Evolutionary conservation across 257 asterid genomes (phyloP), one percentile per base, ranked within the genome.

Genomic region (Mitragyna speciosa): DNA sequence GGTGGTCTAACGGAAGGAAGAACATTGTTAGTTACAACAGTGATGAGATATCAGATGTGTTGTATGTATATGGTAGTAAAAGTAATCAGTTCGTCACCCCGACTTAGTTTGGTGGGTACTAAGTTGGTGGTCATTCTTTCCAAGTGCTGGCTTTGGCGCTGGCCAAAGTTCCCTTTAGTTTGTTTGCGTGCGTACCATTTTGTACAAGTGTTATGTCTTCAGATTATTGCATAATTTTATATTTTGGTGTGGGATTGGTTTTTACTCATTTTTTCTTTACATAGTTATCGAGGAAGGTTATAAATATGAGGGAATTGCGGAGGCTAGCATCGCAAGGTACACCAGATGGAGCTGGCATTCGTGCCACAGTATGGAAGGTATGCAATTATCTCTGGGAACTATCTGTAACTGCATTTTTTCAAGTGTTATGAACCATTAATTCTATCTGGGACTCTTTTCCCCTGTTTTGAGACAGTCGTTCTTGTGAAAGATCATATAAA

Each of bases 311-410:
- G 59, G 98, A 92, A 85, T 83, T 95, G 69, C 84, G 98, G 87
- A 93, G 85, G 88, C 85, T 95, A 63, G 94, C 97, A 78, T 90
- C 94, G 15, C 98, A 91, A 84, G 97, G 99, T 73, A 76, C 92
- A 82, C 97, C 98, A 7, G 98, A 93, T 79, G 98, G 92, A 83
- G 91, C 90, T 85, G 97, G 98, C 74, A 87, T 93, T 81, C 99
- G 98, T 30, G 87, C 99, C 63, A 87, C 87, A 2, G 97, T 91
- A 70, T 95, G 99, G 98, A 93, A 95, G 98, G 99, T 95, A 89
- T 36, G 68, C 48, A 31, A 75, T 26, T 65, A 41, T 69, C 64
- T 68, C 19, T 43, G 14, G 3, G 56, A 19, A 33, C 24, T 48
- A 9, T 47, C 63, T 6, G 6, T 54, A 1, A 26, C 22, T 10